A percentile compares a stretch with the other conserved stretches of the same genome.
These are phyloP conservation scores for Gaertneriomyces sp. DNA, from an alignment of 192 early-diverging fungal species.

Conservation along the genomic window DNA sequence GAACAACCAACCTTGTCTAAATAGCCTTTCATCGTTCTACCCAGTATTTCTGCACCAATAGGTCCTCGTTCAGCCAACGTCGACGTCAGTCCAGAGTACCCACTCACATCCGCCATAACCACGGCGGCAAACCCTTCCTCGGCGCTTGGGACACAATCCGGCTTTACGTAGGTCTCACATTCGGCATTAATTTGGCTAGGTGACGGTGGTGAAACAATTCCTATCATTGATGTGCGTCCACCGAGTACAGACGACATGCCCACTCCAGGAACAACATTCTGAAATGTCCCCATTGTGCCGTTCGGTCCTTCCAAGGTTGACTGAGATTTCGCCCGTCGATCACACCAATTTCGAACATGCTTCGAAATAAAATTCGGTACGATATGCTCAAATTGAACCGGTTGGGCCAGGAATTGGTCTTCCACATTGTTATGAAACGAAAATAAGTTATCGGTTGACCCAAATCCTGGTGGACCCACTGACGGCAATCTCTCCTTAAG, in stretches of 20 bases:
- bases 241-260: no score
- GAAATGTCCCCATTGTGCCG: no score
- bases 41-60: conserved; percentile 43
- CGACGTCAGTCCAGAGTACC: conserved; percentile 43
- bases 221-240: no score
- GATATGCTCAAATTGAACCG: conserved; percentile 31
- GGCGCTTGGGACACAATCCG: conserved; percentile 28
- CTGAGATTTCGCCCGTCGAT: conserved; percentile 5
- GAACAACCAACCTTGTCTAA: conserved; percentile 41
- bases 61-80: conserved; percentile 44
- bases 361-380: conserved; percentile 49
- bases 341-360: conserved; percentile 36
- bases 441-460: conserved; percentile 5
- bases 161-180: no score
- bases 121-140: conserved; percentile 41
- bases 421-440: conserved; percentile 6
- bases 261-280: no score
- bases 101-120: conserved; percentile 51
- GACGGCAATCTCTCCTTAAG: neutral
- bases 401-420: neutral
- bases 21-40: conserved; percentile 52
- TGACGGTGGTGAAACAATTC: no score
- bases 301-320: no score
- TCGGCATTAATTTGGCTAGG: no score
- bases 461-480: conserved; percentile 1